These are phyloP conservation scores for Biscutella laevigata DNA, from an alignment of 441 rosid genomes.

Conservation along the genomic window DNA sequence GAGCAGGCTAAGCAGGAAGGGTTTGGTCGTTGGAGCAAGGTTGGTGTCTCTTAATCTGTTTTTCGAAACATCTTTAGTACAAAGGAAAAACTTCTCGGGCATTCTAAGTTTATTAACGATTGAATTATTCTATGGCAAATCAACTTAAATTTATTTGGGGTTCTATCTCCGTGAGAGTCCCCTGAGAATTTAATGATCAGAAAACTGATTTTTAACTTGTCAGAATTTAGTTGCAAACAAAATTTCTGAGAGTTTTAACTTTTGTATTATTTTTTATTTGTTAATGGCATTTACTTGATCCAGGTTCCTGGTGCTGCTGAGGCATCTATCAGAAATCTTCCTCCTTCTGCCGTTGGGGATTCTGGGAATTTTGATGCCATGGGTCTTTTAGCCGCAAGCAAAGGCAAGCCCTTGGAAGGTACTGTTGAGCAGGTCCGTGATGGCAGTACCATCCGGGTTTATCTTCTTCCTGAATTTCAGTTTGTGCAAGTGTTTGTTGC, in stretches of 20 bases:
- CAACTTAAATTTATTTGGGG: neutral
- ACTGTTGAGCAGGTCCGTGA: slow-evolving; percentile 97
- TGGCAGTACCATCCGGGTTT: slow-evolving; percentile 85
- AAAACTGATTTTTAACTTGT: neutral
- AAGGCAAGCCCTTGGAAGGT: slow-evolving; percentile 82
- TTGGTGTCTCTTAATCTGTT: slow-evolving; percentile 23
- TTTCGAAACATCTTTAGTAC: neutral
- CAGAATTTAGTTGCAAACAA: no score
- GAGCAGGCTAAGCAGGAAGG: slow-evolving; percentile 80
- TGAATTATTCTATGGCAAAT: neutral
- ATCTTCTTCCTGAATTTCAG: slow-evolving; percentile 94
- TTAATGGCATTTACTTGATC: slow-evolving; percentile 7
- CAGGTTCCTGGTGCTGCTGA: slow-evolving; percentile 78
- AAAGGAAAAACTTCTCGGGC: neutral
- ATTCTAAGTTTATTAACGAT: neutral
- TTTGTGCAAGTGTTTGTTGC: slow-evolving; percentile 95
- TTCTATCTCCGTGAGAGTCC: neutral
- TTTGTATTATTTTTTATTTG: neutral
- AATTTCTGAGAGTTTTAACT: no score
- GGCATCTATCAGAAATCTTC: slow-evolving; percentile 69
- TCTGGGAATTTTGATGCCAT: slow-evolving; percentile 74
- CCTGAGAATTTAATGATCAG: neutral
- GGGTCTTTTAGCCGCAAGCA: slow-evolving; percentile 73
- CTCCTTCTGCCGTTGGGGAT: slow-evolving; percentile 93
- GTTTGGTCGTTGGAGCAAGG: slow-evolving; percentile 86